These are phyloP conservation scores for Polysphondylium violaceum DNA, from an alignment of 78 protist genomes.

Conservation along the genomic window DNA sequence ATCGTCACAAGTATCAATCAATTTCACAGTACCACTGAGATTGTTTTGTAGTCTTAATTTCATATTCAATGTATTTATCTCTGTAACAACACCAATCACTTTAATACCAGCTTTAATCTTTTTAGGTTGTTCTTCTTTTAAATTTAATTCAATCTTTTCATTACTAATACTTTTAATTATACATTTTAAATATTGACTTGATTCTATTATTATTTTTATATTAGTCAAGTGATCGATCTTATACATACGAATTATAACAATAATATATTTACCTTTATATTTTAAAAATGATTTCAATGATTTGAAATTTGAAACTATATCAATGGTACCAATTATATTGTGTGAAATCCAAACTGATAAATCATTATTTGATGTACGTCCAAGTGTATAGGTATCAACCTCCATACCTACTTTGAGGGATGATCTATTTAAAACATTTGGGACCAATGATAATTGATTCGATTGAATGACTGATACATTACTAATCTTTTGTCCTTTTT, in stretches of 20 bases:
- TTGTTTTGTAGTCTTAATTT: conserved; percentile 4
- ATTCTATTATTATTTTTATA: neutral
- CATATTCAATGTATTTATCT: neutral
- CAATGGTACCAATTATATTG: conserved; percentile 9
- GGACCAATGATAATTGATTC: neutral
- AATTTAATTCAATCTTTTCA: conserved; percentile 4
- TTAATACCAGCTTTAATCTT: conserved; percentile 1
- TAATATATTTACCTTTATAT: neutral
- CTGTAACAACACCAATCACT: conserved; percentile 4
- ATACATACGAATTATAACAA: neutral
- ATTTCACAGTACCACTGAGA: neutral
- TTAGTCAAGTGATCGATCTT: neutral
- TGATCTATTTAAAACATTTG: neutral
- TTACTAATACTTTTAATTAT: neutral
- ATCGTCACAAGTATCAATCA: neutral
- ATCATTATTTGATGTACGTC: neutral
- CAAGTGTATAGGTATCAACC: neutral
- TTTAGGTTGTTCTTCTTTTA: neutral
- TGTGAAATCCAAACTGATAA: conserved; percentile 8
- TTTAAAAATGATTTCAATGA: no score
- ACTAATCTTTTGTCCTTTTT: neutral
- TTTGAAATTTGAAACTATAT: conserved; percentile 34
- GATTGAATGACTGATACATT: neutral
- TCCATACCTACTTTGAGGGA: conserved; percentile 7
- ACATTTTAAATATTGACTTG: conserved; percentile 6